Base-by-base conservation (phyloP, 1,139 yeast genomes). In the Suhomyces choctaworum region DNA sequence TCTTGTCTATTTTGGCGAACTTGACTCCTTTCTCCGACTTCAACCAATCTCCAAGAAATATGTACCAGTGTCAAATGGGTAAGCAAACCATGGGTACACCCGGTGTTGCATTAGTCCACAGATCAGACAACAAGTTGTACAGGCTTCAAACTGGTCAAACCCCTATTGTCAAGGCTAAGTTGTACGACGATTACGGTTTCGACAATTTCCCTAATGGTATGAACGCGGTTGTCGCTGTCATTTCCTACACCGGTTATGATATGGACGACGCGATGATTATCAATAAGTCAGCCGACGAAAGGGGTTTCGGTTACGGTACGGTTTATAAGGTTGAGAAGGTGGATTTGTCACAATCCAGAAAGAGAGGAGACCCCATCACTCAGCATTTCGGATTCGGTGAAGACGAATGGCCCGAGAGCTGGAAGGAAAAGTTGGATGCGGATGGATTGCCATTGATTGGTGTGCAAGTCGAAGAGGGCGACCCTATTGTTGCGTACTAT, bases 21-120 rank as follows among this genome's bases (percentile, higher is more conserved):
- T 73, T 92, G 70, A 92, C 98, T 1, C 98, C 98, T 48, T 92
- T 88, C 60, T 90, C 97, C 1, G 98, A 92, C 64, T 94, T 92
- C 70, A 92, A 92, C 64, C 99, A 92, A 71, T 89, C 97, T 22
- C 99, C 99, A 54, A 85, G 99, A 80, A 92, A 92, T 62, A 92
- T 94, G 98, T 92, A 92, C 62, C 99, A 92, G 70, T 92, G 99
- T 71, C 98, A 94, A 76, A 92, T 92, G 99, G 98, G 97, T 78
- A 92, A 92, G 69, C 99, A 92, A 73, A 92, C 99, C 16, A 92
- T 92, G 98, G 99, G 99, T 66, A 92, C 98, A 4, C 98, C 98
- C 7, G 97, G 97, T 67, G 96, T 92, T 40, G 97, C 96, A 0
- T 70, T 92, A 40, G 79, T 73, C 30, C 96, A 90, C 61, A 79